Conservation (phyloP, 2,329 filamentous ascomycete genomes). For the Paramyrothecium roridum region DNA sequence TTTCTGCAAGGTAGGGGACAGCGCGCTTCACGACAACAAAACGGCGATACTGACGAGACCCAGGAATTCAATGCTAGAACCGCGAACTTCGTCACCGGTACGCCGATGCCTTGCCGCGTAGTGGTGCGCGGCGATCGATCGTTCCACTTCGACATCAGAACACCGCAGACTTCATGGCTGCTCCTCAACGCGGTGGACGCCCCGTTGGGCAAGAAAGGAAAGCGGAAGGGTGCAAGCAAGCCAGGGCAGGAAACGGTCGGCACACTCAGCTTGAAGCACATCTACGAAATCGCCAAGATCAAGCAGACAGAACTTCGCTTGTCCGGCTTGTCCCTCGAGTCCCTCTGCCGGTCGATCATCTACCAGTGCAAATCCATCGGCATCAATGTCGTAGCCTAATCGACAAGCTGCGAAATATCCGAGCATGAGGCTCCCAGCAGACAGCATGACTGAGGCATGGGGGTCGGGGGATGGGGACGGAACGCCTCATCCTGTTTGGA, state of each 20-base stretch:
- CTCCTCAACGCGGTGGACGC: constrained; percentile 81
- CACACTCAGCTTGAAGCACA: constrained; percentile 85
- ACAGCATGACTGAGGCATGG: too few relatives aligned
- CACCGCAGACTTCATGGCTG: constrained; percentile 89
- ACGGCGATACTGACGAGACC: background rate
- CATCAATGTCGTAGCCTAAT: constrained; percentile 63
- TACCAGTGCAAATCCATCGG: constrained; percentile 74
- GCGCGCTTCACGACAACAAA: background rate
- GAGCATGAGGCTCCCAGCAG: constrained; percentile 2
- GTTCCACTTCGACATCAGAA: constrained; percentile 90
- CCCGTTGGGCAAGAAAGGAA: constrained; percentile 67
- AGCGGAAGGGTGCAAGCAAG: constrained; percentile 72
- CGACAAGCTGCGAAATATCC: constrained; percentile 6
- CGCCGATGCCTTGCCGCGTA: constrained; percentile 85
- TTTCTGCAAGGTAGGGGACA: constrained; percentile 81
- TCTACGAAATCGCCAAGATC: constrained; percentile 97
- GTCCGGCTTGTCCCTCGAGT: constrained; percentile 68
- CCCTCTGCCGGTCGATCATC: constrained; percentile 71
- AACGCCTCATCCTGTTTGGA: too few relatives aligned
- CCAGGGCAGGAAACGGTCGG: constrained; percentile 79
- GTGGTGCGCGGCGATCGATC: constrained; percentile 89
- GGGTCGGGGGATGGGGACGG: too few relatives aligned
- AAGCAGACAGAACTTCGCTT: constrained; percentile 78
- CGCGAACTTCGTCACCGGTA: constrained; percentile 75
- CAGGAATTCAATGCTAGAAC: constrained; percentile 98